phyloP scores from a whole-genome alignment of 179 eudicot genomes.

The Patellifolia procumbens region DNA sequence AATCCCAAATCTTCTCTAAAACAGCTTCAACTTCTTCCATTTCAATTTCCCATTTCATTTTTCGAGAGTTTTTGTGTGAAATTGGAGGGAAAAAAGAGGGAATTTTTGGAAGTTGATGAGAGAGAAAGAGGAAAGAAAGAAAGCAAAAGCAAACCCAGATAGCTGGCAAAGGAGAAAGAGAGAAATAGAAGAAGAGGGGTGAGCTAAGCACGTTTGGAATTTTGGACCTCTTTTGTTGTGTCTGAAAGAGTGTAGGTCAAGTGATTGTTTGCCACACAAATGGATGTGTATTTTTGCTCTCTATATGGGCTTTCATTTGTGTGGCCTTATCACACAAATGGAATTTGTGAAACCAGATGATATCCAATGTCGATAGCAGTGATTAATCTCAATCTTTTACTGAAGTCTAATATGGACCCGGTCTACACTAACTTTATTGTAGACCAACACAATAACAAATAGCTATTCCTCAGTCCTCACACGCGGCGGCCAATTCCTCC shows the following conservation, averaged over 20 bases:
- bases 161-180: neutral
- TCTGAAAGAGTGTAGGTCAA: neutral
- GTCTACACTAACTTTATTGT: too few species aligned
- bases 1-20: slow-evolving; percentile 87
- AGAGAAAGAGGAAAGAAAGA: slow-evolving; percentile 1
- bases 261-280: neutral
- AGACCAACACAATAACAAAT: too few species aligned
- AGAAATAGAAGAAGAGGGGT: neutral
- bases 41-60: slow-evolving; percentile 66
- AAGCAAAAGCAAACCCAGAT: neutral
- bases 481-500: too few species aligned
- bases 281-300: neutral
- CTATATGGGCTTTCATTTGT: slow-evolving; percentile 6
- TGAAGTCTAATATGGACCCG: too few species aligned
- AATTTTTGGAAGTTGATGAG: neutral
- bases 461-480: too few species aligned
- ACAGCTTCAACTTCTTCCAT: slow-evolving; percentile 68
- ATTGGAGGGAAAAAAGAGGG: slow-evolving; percentile 27
- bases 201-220: slow-evolving; percentile 31
- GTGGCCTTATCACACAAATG: neutral
- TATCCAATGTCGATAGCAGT: too few species aligned
- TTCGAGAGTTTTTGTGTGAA: neutral
- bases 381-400: too few species aligned
- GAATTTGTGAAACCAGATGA: too few species aligned
- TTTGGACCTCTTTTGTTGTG: slow-evolving; percentile 9